Conservation (phyloP, 495 filamentous ascomycete species). For the Penicillium mononematosum region DNA sequence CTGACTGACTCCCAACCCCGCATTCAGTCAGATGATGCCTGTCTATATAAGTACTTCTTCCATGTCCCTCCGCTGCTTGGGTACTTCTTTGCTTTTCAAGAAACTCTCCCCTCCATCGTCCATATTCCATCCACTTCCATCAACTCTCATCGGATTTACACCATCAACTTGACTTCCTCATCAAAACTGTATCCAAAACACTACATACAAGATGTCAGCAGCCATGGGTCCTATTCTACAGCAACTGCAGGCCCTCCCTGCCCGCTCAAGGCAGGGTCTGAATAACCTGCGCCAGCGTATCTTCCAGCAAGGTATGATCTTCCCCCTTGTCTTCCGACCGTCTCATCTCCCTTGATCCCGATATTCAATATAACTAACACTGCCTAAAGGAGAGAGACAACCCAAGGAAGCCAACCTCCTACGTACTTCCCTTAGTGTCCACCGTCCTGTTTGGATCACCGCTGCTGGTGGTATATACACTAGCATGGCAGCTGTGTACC, state of each 20-base stretch:
- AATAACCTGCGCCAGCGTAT: slow-evolving; percentile 31
- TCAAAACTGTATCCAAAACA: slow-evolving; percentile 1
- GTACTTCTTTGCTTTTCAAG: background rate
- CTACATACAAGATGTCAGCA: slow-evolving; percentile 25
- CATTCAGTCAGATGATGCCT: slow-evolving; percentile 29
- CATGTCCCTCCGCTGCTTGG: background rate
- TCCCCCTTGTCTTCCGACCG: background rate
- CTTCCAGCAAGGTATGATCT: slow-evolving; percentile 34
- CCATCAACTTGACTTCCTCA: slow-evolving; percentile 7
- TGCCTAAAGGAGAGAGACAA: slow-evolving; percentile 29
- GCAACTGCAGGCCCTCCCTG: slow-evolving; percentile 26
- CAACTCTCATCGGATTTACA: slow-evolving; percentile 9
- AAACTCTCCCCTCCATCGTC: slow-evolving; percentile 14
- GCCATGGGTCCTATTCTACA: slow-evolving; percentile 25
- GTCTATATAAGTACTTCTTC: slow-evolving; percentile 20
- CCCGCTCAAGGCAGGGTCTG: slow-evolving; percentile 31
- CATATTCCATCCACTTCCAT: background rate
- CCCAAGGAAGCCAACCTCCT: slow-evolving; percentile 34
- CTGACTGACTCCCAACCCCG: slow-evolving; percentile 25
- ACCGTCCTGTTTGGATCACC: slow-evolving; percentile 45
- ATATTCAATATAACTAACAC: slow-evolving; percentile 12
- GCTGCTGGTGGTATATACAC: slow-evolving; percentile 43
- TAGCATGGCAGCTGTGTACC: slow-evolving; percentile 37
- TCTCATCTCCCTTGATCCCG: background rate
- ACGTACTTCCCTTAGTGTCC: slow-evolving; percentile 38